Evolutionary conservation across 768 basidiomycete species (phyloP), one percentile per base, ranked within the genome.

Genomic region (Lenzites betulinus): DNA sequence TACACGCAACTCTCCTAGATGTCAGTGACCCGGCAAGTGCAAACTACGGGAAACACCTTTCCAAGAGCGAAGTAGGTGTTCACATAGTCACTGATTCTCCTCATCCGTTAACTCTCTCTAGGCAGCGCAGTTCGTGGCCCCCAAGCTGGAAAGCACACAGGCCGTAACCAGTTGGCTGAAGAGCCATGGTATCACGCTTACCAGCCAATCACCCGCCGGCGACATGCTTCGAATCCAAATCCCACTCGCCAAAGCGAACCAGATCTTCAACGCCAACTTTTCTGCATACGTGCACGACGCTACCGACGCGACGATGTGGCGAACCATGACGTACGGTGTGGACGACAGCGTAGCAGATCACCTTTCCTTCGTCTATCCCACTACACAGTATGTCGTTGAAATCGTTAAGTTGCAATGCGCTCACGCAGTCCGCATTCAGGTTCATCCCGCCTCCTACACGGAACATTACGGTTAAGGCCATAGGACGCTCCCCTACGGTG

Each of bases 1-100:
- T 78, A 18, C 67, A 75, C 54, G 65, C 71, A 48, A 68, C 64
- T 15, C 67, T 77, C 11, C 59, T 71, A 48, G 75, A 71, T 33
- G 75, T 78, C 66, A 76, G 75, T 56, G 72, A 73, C n/a, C 77
- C 79, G 6, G 60, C 67, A 22, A 77, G 71, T 64, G 60, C 70
- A 8, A 62, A 68, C n/a, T 64, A 64, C 18, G 63, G 63, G 15
- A 54, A 60, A 15, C 63, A 64, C 42, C 63, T 64, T 28, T 52
- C 54, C 43, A 64, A 64, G 50, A 51, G 33, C 8, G 58, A 59
- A 54, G 63, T 50, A 35, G 16, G 58, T 41, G 6, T 11, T 22
- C 35, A 26, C 48, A n/a, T 11, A n/a, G n/a, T n/a, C n/a, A 11
- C 13, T 26, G 7, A 13, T 25, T 39, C 35, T 7, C 28, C 33